Base-by-base conservation (phyloP, 192 early-diverging fungal genomes). In the Entomortierella chlamydospora region DNA sequence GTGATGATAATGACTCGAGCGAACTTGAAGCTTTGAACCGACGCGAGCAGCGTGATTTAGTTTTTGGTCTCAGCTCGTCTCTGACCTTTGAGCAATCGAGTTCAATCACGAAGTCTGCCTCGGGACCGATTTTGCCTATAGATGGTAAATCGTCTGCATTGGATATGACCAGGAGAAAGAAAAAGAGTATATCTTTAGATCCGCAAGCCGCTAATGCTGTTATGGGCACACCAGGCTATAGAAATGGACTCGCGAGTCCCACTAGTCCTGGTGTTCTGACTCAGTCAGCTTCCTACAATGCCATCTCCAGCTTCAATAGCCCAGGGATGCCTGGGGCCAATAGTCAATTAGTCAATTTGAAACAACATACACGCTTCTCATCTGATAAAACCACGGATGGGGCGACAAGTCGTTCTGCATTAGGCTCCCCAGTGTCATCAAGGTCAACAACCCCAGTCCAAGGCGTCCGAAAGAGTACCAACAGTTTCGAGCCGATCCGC, bases 161-260 rank as follows among this genome's bases (percentile, higher is more conserved):
- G 51, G 76, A 79, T 25, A 58, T 55, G 51, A 31, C 45, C 11
- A 70, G 68, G 42, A 68, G 68, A 29, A 70, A 64, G 52, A 79
- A 66, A 33, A 79, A 79, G 63, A 79, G 76, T n/a, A 79, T 79
- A 30, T 79, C 76, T 0, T 6, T 79, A 30, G 76, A 79, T 54
- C 76, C 76, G 8, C 61, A 79, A 31, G 68, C 68, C 11, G 76
- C 76, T 20, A 79, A 79, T 41, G 68, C 67, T 28, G 52, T 66
- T 18, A 79, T 79, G 63, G 68, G 68, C 2, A 43, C 6, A 13
- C 54, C 61, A n/a, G 26, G 31, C 31, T 70, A 70, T 47, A 61
- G 68, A 23, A 57, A 79, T 53, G 61, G 61, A 0, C 37, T 50
- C 3, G 43, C 34, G 13, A 78, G 67, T 9, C 67, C 76, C 8